Evolutionary conservation across 164 flowering plant genomes (phyloP).

Genomic region (Berberis vulgaris): DNA sequence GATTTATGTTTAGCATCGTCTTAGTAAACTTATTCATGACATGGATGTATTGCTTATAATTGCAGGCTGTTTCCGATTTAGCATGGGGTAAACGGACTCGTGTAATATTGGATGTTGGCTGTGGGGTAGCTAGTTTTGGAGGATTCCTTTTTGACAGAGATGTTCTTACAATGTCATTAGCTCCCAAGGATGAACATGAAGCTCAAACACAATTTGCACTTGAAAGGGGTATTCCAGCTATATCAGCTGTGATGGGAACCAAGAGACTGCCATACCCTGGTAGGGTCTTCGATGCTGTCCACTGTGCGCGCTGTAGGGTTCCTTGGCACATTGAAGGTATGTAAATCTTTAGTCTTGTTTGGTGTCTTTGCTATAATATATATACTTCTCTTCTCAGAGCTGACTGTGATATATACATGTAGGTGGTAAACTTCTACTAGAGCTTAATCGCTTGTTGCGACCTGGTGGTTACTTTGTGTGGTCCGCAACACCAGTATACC

Average conservation of each 20-base stretch:
- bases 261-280: conserved; percentile 84
- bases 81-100: conserved; percentile 91
- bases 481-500: conserved; percentile 89
- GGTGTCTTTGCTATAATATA: not conserved
- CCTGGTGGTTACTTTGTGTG: conserved; percentile 88
- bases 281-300: conserved; percentile 80
- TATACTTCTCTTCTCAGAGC: conserved; percentile 4
- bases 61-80: conserved; percentile 65
- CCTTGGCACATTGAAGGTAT: conserved; percentile 95
- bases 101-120: conserved; percentile 91
- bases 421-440: conserved; percentile 83
- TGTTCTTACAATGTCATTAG: conserved; percentile 88
- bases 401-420: conserved; percentile 12
- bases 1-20: not conserved
- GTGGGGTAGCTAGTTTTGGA: conserved; percentile 99
- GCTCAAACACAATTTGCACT: conserved; percentile 99
- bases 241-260: conserved; percentile 98
- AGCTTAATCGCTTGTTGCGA: conserved; percentile 66
- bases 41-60: conserved; percentile 2
- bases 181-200: conserved; percentile 99
- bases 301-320: conserved; percentile 98
- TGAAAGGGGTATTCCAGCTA: conserved; percentile 95
- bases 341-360: not conserved
- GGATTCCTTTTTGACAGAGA: conserved; percentile 92
- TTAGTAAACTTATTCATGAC: not conserved